Conservation (phyloP, 108 stramenopile species). For the Fragilariopsis cylindrus region DNA sequence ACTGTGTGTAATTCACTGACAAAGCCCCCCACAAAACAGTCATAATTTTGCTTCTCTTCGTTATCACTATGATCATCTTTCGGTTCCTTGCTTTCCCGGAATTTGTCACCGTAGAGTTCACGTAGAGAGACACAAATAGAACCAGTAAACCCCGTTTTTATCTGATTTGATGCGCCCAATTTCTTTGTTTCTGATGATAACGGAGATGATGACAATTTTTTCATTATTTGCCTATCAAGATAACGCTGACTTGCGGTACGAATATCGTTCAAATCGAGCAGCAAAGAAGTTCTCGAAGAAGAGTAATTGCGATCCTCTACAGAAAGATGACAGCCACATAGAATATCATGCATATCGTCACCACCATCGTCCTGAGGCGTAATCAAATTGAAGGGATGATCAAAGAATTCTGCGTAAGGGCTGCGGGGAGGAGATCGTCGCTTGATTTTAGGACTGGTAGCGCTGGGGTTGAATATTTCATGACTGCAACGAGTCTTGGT, state of each 20-base stretch:
- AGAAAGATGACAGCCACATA: slow-evolving; percentile 23
- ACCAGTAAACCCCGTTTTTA: slow-evolving; percentile 28
- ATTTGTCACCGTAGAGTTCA: slow-evolving; percentile 2
- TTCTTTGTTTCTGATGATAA: neutral
- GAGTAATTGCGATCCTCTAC: slow-evolving; percentile 6
- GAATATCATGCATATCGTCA: neutral
- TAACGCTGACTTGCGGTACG: slow-evolving; percentile 16
- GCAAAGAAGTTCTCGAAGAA: neutral
- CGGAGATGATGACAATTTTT: neutral
- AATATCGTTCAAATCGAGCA: slow-evolving; percentile 23
- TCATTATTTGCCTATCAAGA: slow-evolving; percentile 9
- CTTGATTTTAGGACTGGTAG: neutral
- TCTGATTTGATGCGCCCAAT: neutral
- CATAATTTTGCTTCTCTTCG: neutral
- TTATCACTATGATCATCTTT: neutral
- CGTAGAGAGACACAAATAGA: slow-evolving; percentile 18
- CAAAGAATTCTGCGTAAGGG: slow-evolving; percentile 85
- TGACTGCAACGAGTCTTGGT: neutral
- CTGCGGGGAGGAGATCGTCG: slow-evolving; percentile 32
- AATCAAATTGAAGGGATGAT: slow-evolving; percentile 47
- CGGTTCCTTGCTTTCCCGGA: too few species aligned
- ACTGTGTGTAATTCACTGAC: slow-evolving; percentile 8
- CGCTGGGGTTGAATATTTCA: neutral
- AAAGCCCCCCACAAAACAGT: slow-evolving; percentile 16
- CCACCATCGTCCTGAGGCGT: neutral